These are phyloP conservation scores for Neospora caninum DNA, from an alignment of 169 alveolate genomes.

Conservation along the genomic window DNA sequence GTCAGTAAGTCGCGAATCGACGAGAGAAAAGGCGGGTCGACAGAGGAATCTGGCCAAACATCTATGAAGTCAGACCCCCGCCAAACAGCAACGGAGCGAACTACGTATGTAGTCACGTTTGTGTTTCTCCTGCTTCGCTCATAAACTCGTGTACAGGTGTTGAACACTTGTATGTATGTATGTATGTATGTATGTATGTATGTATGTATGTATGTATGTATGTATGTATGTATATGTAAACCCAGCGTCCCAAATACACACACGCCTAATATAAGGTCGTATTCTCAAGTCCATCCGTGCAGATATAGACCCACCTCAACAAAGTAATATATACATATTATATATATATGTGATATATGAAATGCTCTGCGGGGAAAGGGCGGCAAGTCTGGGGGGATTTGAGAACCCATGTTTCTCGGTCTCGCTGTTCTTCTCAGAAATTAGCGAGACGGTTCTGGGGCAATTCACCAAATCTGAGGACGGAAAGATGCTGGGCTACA, in stretches of 20 bases:
- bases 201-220: background rate
- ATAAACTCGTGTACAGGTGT: no score
- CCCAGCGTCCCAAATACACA: background rate
- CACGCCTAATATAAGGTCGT: background rate
- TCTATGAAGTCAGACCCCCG: no score
- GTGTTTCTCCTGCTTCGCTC: no score
- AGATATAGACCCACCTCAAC: background rate
- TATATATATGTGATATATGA: no score
- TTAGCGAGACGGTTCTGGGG: constrained; percentile 75
- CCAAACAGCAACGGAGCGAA: no score
- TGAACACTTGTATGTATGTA: background rate
- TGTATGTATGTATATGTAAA: background rate
- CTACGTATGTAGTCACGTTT: no score
- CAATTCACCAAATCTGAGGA: constrained; percentile 74
- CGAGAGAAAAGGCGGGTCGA: no score
- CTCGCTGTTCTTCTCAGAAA: constrained; percentile 40
- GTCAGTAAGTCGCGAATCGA: constrained; percentile 57
- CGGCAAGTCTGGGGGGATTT: no score
- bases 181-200: background rate
- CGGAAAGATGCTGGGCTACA: constrained; percentile 63
- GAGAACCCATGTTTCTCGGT: background rate
- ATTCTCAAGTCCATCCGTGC: background rate
- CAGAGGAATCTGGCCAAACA: no score
- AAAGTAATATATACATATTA: background rate
- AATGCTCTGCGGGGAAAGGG: no score